Evolutionary conservation across 257 asterid genomes (phyloP).

Genomic region (Primulina eburnea): DNA sequence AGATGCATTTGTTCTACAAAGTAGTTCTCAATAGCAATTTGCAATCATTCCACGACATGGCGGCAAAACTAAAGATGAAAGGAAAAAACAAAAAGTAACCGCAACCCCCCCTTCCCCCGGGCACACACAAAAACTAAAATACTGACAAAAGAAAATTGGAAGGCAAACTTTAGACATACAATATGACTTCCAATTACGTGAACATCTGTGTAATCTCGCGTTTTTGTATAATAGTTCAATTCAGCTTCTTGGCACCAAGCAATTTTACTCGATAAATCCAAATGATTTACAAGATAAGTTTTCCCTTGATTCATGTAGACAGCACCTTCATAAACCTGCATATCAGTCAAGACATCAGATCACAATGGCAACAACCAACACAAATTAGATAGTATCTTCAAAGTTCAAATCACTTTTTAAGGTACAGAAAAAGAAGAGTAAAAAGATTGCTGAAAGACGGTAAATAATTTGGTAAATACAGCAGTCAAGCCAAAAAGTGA

Average conservation of each 20-base stretch:
- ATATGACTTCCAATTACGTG: slow-evolving; percentile 65
- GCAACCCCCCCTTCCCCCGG: no score
- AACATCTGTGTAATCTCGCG: slow-evolving; percentile 85
- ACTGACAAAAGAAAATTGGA: not conserved
- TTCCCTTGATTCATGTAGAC: slow-evolving; percentile 95
- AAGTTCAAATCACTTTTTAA: slow-evolving; percentile 18
- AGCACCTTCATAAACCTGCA: slow-evolving; percentile 96
- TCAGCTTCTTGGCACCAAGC: slow-evolving; percentile 93
- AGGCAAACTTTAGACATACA: slow-evolving; percentile 44
- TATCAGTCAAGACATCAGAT: slow-evolving; percentile 22
- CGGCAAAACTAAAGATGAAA: no score
- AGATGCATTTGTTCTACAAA: slow-evolving; percentile 9
- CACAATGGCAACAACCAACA: slow-evolving; percentile 16
- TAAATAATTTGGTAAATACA: not conserved
- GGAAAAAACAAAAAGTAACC: no score
- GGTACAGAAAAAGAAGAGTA: slow-evolving; percentile 1
- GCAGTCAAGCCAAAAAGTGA: slow-evolving; percentile 17
- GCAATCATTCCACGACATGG: not conserved
- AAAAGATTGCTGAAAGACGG: not conserved
- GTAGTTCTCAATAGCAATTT: slow-evolving; percentile 12
- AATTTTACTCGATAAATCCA: slow-evolving; percentile 75
- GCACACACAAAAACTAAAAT: no score
- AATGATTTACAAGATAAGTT: slow-evolving; percentile 70
- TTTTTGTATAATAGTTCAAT: slow-evolving; percentile 81
- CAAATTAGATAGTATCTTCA: slow-evolving; percentile 17